These are phyloP conservation scores for Lichtheimia ornata DNA, from an alignment of 371 early-diverging fungal genomes.

Conservation along the genomic window DNA sequence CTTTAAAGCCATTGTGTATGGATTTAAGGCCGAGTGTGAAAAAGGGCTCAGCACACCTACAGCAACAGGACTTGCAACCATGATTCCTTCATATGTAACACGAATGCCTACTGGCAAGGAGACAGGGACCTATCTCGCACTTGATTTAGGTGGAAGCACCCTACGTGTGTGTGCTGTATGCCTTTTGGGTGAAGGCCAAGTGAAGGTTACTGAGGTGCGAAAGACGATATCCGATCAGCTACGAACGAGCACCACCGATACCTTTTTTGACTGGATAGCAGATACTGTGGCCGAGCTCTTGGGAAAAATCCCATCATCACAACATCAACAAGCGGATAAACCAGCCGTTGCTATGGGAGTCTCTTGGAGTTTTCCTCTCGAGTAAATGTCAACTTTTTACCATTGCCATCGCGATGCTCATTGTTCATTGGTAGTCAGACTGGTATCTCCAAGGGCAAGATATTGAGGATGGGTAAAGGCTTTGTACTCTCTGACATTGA, in stretches of 20 bases:
- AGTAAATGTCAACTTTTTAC: conserved; percentile 26
- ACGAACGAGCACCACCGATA: conserved; percentile 60
- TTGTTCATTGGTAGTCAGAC: conserved; percentile 58
- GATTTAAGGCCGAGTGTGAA: conserved; percentile 49
- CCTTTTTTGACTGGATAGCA: conserved; percentile 89
- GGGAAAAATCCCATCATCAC: conserved; percentile 8
- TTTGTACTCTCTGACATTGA: conserved; percentile 74
- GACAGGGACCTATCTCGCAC: conserved; percentile 80
- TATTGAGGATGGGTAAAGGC: conserved; percentile 91
- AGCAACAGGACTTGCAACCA: conserved; percentile 50
- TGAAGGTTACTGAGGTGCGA: conserved; percentile 70
- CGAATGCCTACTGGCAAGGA: conserved; percentile 79
- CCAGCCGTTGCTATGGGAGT: conserved; percentile 36
- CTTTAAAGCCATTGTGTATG: conserved; percentile 53
- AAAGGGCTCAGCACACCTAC: conserved; percentile 42
- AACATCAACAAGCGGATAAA: conserved; percentile 27
- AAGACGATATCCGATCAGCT: conserved; percentile 61
- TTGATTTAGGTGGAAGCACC: conserved; percentile 92
- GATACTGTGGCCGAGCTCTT: conserved; percentile 47
- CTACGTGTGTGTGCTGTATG: conserved; percentile 79
- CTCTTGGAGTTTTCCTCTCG: conserved; percentile 52
- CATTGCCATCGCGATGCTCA: too few species aligned
- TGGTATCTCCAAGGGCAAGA: conserved; percentile 67
- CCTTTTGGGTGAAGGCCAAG: conserved; percentile 69
- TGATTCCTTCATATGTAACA: conserved; percentile 85